Conservation (phyloP, 2,329 filamentous ascomycete species). For the Byssothecium circinans region DNA sequence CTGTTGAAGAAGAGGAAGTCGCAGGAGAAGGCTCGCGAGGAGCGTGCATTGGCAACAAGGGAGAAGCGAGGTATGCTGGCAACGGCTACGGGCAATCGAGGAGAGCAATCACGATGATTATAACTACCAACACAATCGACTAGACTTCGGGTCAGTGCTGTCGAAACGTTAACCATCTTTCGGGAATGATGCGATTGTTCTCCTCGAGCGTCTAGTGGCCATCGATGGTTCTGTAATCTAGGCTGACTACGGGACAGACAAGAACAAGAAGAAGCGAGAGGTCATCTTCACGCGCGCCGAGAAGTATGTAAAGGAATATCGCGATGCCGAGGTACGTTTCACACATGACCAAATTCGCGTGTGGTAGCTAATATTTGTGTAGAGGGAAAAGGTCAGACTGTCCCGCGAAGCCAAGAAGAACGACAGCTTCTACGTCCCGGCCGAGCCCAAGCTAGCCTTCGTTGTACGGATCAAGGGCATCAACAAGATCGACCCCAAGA, state of each 20-base stretch:
- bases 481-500: slow-evolving; percentile 99
- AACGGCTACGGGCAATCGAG: slow-evolving; percentile 19
- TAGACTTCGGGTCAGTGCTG: slow-evolving; percentile 97
- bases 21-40: slow-evolving; percentile 98
- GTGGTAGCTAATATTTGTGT: background rate
- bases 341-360: background rate
- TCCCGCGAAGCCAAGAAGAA: slow-evolving; percentile 85
- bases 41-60: slow-evolving; percentile 75
- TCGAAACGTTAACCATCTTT: slow-evolving; percentile 99
- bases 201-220: slow-evolving; percentile 18
- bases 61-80: slow-evolving; percentile 83
- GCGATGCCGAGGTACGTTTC: slow-evolving; percentile 68
- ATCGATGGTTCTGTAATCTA: background rate
- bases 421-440: slow-evolving; percentile 91
- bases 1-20: slow-evolving; percentile 99
- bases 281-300: slow-evolving; percentile 99
- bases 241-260: slow-evolving; percentile 58
- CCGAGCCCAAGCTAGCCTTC: slow-evolving; percentile 95
- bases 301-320: slow-evolving; percentile 99
- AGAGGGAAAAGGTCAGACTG: slow-evolving; percentile 95
- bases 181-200: slow-evolving; percentile 76
- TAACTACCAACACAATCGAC: slow-evolving; percentile 81
- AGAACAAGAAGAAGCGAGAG: slow-evolving; percentile 97
- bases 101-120: slow-evolving; percentile 70
- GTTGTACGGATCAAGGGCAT: slow-evolving; percentile 99